Percentiles rank a stretch among this genome's conserved stretches.
Conservation (phyloP, 2,329 filamentous ascomycete genomes). For the Aureobasidium sp. region DNA sequence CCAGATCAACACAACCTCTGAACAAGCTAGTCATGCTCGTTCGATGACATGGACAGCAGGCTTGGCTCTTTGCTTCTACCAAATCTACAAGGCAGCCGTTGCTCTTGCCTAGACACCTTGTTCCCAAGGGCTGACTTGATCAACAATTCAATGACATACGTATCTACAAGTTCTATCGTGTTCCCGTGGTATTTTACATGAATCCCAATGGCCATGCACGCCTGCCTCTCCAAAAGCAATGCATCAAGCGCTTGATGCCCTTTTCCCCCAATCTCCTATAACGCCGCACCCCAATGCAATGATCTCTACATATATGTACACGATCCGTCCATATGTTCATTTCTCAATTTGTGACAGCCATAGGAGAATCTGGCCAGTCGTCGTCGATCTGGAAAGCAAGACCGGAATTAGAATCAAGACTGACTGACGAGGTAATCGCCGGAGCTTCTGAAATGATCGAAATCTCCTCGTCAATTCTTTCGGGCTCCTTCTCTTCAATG, state of each 20-base stretch:
- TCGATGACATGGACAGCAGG: slow-evolving; percentile 27
- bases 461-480: background rate
- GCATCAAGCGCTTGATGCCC: background rate
- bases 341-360: too few species aligned
- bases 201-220: background rate
- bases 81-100: slow-evolving; percentile 27
- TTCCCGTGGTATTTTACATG: background rate
- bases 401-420: background rate
- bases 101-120: background rate
- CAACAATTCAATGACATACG: background rate
- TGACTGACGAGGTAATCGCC: background rate
- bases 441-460: background rate
- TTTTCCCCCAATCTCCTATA: background rate
- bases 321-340: background rate
- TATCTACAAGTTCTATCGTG: background rate
- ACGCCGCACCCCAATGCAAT: slow-evolving; percentile 3
- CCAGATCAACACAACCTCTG: slow-evolving; percentile 24
- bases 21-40: slow-evolving; percentile 23
- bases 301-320: background rate
- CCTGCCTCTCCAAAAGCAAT: background rate
- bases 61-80: slow-evolving; percentile 26
- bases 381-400: background rate
- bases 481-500: background rate
- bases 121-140: background rate
- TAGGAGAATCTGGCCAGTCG: background rate